Conservation (phyloP, 371 early-diverging fungal species). For the Mortierella sp. region DNA sequence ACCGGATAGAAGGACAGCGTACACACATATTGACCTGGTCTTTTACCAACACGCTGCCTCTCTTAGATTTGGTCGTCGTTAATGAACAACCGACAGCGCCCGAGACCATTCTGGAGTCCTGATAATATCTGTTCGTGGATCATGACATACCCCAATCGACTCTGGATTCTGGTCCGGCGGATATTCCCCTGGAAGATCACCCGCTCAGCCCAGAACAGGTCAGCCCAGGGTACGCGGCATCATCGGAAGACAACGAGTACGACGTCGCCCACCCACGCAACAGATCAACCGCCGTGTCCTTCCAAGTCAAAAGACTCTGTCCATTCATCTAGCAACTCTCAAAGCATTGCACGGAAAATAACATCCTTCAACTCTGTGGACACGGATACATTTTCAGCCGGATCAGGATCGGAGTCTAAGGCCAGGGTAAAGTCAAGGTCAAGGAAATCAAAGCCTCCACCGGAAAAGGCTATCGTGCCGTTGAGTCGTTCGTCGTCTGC, state of each 20-base stretch:
- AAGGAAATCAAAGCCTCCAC: constrained; percentile 1
- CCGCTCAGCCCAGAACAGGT: constrained; percentile 28
- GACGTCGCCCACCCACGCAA: background rate
- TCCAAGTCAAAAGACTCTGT: constrained; percentile 6
- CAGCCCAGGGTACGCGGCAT: constrained; percentile 17
- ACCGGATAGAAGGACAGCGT: no score
- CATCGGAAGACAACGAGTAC: constrained; percentile 7
- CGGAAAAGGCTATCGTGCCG: background rate
- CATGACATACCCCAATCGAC: constrained; percentile 13
- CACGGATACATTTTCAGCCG: constrained; percentile 40
- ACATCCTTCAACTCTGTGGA: constrained; percentile 22
- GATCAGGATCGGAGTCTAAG: constrained; percentile 52
- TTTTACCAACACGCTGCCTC: no score
- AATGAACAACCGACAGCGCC: constrained; percentile 21
- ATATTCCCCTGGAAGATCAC: constrained; percentile 42
- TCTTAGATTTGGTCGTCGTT: constrained; percentile 33
- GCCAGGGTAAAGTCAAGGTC: constrained; percentile 24
- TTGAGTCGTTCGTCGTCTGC: background rate
- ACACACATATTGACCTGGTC: no score
- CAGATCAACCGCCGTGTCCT: constrained; percentile 5
- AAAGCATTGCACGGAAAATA: background rate
- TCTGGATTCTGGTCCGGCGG: constrained; percentile 18
- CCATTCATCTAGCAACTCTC: background rate
- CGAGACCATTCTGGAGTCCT: constrained; percentile 22
- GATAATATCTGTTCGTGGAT: constrained; percentile 24